Evolutionary conservation across 1,139 yeast genomes (phyloP).

Genomic region (Yarrowia galli): DNA sequence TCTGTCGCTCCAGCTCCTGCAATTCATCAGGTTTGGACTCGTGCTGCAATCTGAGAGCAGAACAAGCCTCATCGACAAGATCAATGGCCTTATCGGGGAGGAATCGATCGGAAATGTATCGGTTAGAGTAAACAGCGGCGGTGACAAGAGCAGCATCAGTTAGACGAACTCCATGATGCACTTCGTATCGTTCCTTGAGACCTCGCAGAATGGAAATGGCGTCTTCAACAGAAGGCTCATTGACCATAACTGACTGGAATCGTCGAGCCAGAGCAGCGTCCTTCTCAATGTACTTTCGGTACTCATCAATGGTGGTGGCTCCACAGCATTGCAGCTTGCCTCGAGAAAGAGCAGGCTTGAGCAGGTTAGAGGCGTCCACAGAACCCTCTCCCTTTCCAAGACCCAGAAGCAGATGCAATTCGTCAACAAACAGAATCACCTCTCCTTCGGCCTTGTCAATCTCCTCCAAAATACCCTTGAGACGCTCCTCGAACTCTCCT

Average conservation of each 20-base stretch:
- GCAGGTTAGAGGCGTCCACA: conserved; percentile 90
- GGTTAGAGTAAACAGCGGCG: conserved; percentile 87
- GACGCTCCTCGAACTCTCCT: conserved; percentile 93
- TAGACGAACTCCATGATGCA: conserved; percentile 97
- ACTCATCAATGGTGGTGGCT: conserved; percentile 92
- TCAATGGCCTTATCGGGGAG: conserved; percentile 97
- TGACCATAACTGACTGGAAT: conserved; percentile 85
- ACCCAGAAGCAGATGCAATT: conserved; percentile 88
- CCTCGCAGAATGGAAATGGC: conserved; percentile 93
- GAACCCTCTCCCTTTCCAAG: conserved; percentile 95
- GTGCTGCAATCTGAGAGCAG: conserved; percentile 90
- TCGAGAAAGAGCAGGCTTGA: conserved; percentile 93
- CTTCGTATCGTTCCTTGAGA: conserved; percentile 90
- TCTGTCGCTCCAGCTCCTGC: conserved; percentile 83
- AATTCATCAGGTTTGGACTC: conserved; percentile 97
- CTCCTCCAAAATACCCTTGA: conserved; percentile 83
- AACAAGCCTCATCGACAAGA: conserved; percentile 96
- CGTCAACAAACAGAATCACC: conserved; percentile 88
- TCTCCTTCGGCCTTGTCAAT: conserved; percentile 82
- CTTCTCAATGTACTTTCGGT: conserved; percentile 84
- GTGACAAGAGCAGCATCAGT: conserved; percentile 92
- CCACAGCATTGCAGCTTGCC: conserved; percentile 95
- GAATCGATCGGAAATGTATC: conserved; percentile 90
- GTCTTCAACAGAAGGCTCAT: conserved; percentile 92
- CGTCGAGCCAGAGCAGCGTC: conserved; percentile 93